Conservation (phyloP, 257 asterid genomes). For the Plectranthus barbatus region DNA sequence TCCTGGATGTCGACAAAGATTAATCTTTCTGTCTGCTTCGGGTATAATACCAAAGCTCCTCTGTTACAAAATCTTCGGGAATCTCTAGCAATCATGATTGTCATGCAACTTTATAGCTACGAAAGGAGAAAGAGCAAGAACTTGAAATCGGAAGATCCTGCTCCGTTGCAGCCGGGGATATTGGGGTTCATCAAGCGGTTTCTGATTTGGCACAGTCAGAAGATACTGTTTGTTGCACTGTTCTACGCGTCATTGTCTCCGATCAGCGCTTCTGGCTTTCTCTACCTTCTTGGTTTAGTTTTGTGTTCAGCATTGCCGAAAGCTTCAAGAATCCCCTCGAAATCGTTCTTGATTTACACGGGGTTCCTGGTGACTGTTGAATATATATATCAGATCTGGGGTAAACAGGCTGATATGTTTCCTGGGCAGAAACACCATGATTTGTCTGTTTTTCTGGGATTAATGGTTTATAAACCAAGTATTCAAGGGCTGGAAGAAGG, state of each 20-base stretch:
- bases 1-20: constrained; percentile 67
- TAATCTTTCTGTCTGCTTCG: constrained; percentile 55
- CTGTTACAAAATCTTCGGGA: constrained; percentile 76
- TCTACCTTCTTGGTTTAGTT: constrained; percentile 79
- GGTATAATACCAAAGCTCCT: constrained; percentile 65
- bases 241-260: constrained; percentile 93
- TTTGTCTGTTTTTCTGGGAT: constrained; percentile 70
- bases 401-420: constrained; percentile 74
- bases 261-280: constrained; percentile 72
- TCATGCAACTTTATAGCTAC: constrained; percentile 98
- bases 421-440: constrained; percentile 77
- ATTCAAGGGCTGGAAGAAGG: constrained; percentile 90
- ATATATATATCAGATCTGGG: constrained; percentile 97
- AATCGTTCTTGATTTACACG: constrained; percentile 66
- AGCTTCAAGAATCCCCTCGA: constrained; percentile 86
- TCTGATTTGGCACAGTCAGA: constrained; percentile 94
- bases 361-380: constrained; percentile 68
- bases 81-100: constrained; percentile 80
- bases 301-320: constrained; percentile 65
- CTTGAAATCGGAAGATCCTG: constrained; percentile 45
- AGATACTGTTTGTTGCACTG: constrained; percentile 59
- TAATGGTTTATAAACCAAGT: constrained; percentile 56
- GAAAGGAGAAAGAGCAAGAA: constrained; percentile 92
- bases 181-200: constrained; percentile 70
- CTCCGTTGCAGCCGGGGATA: constrained; percentile 57